Evolutionary conservation across 1,284 basidiomycete species (phyloP).

Genomic region (Takashimella koratensis): DNA sequence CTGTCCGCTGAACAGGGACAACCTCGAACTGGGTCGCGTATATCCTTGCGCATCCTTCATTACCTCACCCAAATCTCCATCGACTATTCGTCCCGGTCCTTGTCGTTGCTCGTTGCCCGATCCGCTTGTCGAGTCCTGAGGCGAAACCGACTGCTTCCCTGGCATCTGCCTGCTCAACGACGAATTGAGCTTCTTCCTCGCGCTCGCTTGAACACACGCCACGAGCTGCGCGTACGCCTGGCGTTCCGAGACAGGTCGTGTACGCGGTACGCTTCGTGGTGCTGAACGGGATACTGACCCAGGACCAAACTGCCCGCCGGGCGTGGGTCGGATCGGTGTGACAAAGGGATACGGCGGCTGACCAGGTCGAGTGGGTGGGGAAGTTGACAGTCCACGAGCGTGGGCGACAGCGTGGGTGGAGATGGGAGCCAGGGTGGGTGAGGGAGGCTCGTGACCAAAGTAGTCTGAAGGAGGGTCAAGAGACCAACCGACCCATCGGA

Average conservation of each 20-base stretch:
- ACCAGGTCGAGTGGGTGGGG: no score
- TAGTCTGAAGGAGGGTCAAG: constrained; percentile 17
- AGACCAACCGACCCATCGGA: constrained; percentile 29
- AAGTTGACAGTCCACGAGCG: no score
- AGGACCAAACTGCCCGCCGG: not conserved
- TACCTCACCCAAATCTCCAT: no score
- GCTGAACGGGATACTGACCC: constrained; percentile 14
- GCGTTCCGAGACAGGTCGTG: constrained; percentile 17
- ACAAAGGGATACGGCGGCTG: not conserved
- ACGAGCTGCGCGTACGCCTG: constrained; percentile 20
- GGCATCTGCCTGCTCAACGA: constrained; percentile 3
- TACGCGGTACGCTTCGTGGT: constrained; percentile 14
- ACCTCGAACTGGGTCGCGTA: no score
- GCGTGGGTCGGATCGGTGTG: not conserved
- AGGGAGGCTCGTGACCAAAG: constrained; percentile 15
- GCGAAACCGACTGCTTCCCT: not conserved
- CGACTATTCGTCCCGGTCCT: no score
- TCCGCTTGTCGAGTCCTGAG: no score
- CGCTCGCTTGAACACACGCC: constrained; percentile 17
- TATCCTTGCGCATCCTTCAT: no score
- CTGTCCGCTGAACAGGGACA: no score
- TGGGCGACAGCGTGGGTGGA: not conserved
- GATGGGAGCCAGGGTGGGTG: not conserved
- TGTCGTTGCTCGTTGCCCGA: no score
- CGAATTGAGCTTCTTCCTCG: constrained; percentile 16